These are phyloP conservation scores for Lavandula angustifolia DNA, from an alignment of 257 asterid genomes.

Conservation along the genomic window DNA sequence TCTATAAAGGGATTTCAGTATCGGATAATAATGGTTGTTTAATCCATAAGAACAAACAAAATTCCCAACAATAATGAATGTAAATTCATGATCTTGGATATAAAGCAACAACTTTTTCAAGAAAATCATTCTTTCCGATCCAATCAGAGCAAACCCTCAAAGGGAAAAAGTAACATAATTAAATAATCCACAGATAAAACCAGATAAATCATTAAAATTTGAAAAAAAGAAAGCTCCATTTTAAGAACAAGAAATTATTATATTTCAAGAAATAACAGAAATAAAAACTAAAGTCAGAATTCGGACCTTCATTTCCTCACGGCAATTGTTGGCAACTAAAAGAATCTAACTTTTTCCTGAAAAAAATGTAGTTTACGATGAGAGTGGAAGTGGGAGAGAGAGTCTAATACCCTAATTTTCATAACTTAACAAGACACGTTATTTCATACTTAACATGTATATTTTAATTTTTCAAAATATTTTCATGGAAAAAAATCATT, in stretches of 20 bases:
- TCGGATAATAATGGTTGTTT: background rate
- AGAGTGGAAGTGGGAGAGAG: conserved; percentile 14
- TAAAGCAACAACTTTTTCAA: conserved; percentile 22
- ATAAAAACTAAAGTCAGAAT: conserved; percentile 26
- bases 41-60: background rate
- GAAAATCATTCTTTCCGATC: conserved; percentile 21
- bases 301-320: conserved; percentile 56
- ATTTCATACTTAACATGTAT: too few relatives aligned
- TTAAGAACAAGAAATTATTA: conserved; percentile 23
- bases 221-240: conserved; percentile 27
- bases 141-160: conserved; percentile 1
- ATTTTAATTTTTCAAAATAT: too few relatives aligned
- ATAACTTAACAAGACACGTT: too few relatives aligned
- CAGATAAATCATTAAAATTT: conserved; percentile 15
- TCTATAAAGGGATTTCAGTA: conserved; percentile 1
- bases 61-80: conserved; percentile 1
- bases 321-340: conserved; percentile 8
- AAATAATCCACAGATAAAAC: conserved; percentile 2
- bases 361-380: conserved; percentile 25
- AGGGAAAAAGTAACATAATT: background rate
- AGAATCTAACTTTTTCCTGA: conserved; percentile 10
- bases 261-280: background rate
- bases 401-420: too few relatives aligned
- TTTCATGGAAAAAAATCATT: too few relatives aligned
- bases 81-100: conserved; percentile 18